phyloP scores from a whole-genome alignment of 441 rosid species.

The Sinapis alba region DNA sequence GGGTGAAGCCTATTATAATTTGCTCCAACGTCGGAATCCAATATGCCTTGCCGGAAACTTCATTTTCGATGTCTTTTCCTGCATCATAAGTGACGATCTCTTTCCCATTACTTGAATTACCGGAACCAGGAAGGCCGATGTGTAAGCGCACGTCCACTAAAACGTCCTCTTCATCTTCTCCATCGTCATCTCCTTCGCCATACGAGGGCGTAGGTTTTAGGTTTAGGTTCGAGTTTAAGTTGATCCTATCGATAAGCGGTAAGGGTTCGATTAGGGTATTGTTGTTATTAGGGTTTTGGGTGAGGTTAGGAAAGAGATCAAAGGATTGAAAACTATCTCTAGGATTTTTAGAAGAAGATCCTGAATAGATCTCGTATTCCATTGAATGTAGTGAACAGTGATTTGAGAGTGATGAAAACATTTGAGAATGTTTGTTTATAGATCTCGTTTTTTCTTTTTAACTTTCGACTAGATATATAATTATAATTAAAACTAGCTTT shows the following conservation, averaged over 20 bases:
- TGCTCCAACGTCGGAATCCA: constrained; percentile 88
- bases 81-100: constrained; percentile 25
- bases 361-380: constrained; percentile 42
- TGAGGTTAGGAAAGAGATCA: constrained; percentile 52
- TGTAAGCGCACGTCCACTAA: constrained; percentile 51
- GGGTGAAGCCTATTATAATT: constrained; percentile 70
- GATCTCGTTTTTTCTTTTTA: neutral
- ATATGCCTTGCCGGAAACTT: constrained; percentile 43
- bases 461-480: neutral
- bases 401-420: constrained; percentile 12
- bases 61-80: constrained; percentile 21
- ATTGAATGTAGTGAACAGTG: constrained; percentile 31
- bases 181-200: constrained; percentile 11
- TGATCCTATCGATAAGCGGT: constrained; percentile 45
- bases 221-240: constrained; percentile 6
- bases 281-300: neutral
- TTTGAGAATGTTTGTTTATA: constrained; percentile 19
- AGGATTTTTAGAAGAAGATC: constrained; percentile 41
- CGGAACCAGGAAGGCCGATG: constrained; percentile 63
- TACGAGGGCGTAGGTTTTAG: constrained; percentile 35
- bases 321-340: constrained; percentile 43
- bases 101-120: constrained; percentile 9
- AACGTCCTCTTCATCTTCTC: constrained; percentile 47
- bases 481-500: constrained; percentile 19
- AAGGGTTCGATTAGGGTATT: constrained; percentile 35